These are phyloP conservation scores for Tulasnella sp. DNA, from an alignment of 768 basidiomycete species.

Conservation along the genomic window DNA sequence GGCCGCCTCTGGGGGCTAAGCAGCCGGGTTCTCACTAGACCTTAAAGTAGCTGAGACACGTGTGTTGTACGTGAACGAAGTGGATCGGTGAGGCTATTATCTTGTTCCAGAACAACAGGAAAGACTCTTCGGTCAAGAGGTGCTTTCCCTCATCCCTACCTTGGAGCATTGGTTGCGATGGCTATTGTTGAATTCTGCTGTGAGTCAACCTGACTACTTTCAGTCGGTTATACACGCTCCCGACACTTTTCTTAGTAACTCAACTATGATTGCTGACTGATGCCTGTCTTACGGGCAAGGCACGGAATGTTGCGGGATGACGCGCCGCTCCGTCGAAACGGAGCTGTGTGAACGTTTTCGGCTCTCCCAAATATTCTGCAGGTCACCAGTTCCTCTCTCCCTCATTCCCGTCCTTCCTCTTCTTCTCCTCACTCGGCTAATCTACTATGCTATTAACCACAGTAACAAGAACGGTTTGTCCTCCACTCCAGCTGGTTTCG, in stretches of 20 bases:
- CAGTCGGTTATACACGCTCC: neutral
- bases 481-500: neutral
- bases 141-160: neutral
- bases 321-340: constrained; percentile 1
- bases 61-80: neutral
- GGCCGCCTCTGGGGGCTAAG: neutral
- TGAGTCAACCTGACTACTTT: neutral
- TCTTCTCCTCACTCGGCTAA: neutral
- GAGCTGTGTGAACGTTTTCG: constrained; percentile 12
- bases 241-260: neutral
- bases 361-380: constrained; percentile 19
- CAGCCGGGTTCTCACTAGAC: neutral
- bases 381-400: constrained; percentile 15
- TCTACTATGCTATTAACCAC: neutral
- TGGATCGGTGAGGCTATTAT: neutral
- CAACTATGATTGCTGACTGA: neutral
- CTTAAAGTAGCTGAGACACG: neutral
- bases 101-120: neutral
- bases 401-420: neutral
- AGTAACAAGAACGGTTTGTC: neutral
- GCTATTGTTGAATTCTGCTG: neutral
- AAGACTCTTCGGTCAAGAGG: neutral
- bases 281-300: neutral
- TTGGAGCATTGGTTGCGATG: neutral
- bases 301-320: neutral